These are phyloP conservation scores for Schwanniomyces yamadae DNA, from an alignment of 805 yeast species.

Conservation along the genomic window DNA sequence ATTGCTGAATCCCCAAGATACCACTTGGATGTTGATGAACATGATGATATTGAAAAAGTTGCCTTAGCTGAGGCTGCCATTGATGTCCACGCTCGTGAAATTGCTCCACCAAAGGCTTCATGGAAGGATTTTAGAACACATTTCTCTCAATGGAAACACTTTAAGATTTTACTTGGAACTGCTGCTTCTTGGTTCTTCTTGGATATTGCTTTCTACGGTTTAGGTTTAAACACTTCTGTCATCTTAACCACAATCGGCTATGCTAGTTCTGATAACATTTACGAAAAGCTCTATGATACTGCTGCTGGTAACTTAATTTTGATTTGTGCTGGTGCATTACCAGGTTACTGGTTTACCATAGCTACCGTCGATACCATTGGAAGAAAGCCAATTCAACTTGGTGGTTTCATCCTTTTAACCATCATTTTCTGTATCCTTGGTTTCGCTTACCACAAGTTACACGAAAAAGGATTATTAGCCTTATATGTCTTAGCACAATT, in stretches of 20 bases:
- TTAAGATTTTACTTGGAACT: constrained; percentile 81
- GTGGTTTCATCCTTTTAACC: constrained; percentile 74
- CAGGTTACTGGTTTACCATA: constrained; percentile 88
- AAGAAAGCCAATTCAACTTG: constrained; percentile 78
- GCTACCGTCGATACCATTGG: constrained; percentile 81
- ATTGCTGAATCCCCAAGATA: constrained; percentile 95
- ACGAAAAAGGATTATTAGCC: constrained; percentile 67
- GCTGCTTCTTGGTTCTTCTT: constrained; percentile 90
- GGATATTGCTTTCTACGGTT: constrained; percentile 90
- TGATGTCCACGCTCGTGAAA: constrained; percentile 36
- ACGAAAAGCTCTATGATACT: constrained; percentile 66
- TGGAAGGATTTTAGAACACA: constrained; percentile 68
- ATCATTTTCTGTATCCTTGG: constrained; percentile 76
- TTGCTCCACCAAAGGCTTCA: constrained; percentile 78
- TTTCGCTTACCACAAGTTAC: constrained; percentile 73
- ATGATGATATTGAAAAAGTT: constrained; percentile 53
- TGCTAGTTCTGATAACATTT: constrained; percentile 69
- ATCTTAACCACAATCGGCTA: constrained; percentile 83
- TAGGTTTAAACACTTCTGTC: constrained; percentile 76
- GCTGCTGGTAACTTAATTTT: constrained; percentile 92
- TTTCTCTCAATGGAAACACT: constrained; percentile 83
- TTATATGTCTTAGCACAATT: constrained; percentile 79
- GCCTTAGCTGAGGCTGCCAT: constrained; percentile 48
- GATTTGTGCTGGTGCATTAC: constrained; percentile 92
- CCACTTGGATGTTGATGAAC: constrained; percentile 70